Evolutionary conservation across 2,329 filamentous ascomycete genomes (phyloP).

Genomic region (Ophiocordyceps camponoti-floridani): DNA sequence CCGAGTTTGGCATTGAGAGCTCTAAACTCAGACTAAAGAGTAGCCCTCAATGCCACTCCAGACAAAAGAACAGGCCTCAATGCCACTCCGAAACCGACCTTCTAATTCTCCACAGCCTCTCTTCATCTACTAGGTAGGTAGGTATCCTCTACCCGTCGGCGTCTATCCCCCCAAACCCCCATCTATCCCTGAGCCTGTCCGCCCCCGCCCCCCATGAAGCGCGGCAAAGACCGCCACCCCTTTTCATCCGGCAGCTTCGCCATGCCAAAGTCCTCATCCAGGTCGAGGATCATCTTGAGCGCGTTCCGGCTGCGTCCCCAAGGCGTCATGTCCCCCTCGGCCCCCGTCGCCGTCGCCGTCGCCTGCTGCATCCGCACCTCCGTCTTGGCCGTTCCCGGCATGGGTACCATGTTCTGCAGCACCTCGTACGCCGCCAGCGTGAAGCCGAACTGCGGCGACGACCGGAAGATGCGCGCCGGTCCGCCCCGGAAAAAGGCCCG

Average conservation of each 20-base stretch:
- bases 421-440: constrained; percentile 92
- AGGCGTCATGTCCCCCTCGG: constrained; percentile 24
- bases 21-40: too few species aligned
- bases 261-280: constrained; percentile 84
- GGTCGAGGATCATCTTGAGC: constrained; percentile 84
- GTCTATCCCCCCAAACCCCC: background rate
- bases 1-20: too few species aligned
- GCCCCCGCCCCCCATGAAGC: constrained; percentile 23
- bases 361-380: constrained; percentile 41
- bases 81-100: too few species aligned
- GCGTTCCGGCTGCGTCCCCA: constrained; percentile 62
- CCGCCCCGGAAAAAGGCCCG: constrained; percentile 97
- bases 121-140: too few species aligned
- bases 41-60: too few species aligned
- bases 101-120: too few species aligned
- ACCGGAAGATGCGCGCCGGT: constrained; percentile 83
- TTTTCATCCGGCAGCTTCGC: constrained; percentile 39
- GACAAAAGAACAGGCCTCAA: too few species aligned
- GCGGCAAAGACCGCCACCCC: constrained; percentile 34
- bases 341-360: constrained; percentile 17
- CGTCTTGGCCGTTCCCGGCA: constrained; percentile 42
- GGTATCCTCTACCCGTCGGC: too few species aligned
- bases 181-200: background rate
- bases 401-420: constrained; percentile 60
- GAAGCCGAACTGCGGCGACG: constrained; percentile 94